Conservation (phyloP, 2,329 filamentous ascomycete genomes). For the Ophiostoma piceae region DNA sequence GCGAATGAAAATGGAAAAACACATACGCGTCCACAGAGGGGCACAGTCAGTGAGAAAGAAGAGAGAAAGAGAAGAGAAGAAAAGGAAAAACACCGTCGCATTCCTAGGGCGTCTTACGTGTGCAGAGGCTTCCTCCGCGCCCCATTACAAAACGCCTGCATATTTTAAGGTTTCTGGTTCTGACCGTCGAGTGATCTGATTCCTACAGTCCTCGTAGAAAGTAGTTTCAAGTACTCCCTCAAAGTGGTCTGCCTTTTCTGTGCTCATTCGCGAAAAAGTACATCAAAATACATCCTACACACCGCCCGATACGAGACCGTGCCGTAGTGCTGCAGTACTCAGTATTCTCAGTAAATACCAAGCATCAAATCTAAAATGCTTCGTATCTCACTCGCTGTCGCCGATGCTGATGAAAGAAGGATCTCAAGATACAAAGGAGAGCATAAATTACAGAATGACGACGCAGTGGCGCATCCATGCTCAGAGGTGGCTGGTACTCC, state of each 20-base stretch:
- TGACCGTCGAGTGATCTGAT: neutral
- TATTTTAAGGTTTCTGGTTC: constrained; percentile 2
- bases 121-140: no score
- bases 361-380: no score
- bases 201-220: neutral
- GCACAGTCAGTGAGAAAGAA: neutral
- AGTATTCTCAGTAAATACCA: no score
- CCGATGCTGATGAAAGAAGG: neutral
- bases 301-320: neutral
- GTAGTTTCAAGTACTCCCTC: neutral
- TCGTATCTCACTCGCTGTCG: neutral
- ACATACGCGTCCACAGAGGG: neutral
- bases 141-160: neutral
- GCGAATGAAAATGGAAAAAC: neutral
- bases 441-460: neutral
- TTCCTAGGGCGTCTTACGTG: neutral
- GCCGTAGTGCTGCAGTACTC: neutral
- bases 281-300: neutral
- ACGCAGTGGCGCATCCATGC: constrained; percentile 1
- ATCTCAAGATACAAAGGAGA: neutral
- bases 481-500: neutral
- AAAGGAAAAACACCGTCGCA: neutral
- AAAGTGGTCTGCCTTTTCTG: no score
- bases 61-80: no score
- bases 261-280: neutral